These are phyloP conservation scores for Nannochloris sp. DNA, from an alignment of 139 green algal species.

Conservation along the genomic window DNA sequence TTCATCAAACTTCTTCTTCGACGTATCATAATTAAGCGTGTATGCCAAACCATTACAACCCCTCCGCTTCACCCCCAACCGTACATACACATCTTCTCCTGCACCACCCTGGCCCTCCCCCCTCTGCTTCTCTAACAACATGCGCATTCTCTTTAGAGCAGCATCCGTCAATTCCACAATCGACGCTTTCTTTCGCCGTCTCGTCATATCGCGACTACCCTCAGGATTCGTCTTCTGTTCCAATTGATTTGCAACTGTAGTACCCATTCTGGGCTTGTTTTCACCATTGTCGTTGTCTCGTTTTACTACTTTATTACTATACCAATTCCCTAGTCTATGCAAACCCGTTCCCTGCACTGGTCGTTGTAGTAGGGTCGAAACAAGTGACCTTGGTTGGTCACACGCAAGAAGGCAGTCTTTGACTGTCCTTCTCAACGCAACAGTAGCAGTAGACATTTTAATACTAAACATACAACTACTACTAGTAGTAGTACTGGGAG, in stretches of 20 bases:
- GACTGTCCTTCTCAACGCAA: not conserved
- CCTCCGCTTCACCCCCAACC: constrained; percentile 81
- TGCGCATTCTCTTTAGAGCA: constrained; percentile 64
- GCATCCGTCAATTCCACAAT: constrained; percentile 75
- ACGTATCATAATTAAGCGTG: constrained; percentile 94
- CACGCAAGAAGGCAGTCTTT: no score
- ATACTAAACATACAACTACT: no score
- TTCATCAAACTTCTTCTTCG: constrained; percentile 91
- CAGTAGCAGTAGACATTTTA: constrained; percentile 15
- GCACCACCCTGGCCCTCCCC: not conserved
- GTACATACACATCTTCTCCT: constrained; percentile 71
- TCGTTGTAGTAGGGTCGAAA: no score
- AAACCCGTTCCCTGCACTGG: no score
- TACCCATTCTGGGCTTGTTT: not conserved
- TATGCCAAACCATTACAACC: constrained; percentile 97
- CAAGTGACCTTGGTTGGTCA: no score
- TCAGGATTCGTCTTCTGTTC: constrained; percentile 1
- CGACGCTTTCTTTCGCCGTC: constrained; percentile 51
- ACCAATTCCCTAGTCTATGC: not conserved
- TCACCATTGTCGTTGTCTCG: not conserved
- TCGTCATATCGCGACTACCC: constrained; percentile 3
- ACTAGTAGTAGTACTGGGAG: no score
- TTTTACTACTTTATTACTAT: not conserved
- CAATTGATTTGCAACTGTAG: not conserved
- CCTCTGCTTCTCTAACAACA: constrained; percentile 54